These are phyloP conservation scores for Inga laurina DNA, from an alignment of 306 rosid species.

Conservation along the genomic window DNA sequence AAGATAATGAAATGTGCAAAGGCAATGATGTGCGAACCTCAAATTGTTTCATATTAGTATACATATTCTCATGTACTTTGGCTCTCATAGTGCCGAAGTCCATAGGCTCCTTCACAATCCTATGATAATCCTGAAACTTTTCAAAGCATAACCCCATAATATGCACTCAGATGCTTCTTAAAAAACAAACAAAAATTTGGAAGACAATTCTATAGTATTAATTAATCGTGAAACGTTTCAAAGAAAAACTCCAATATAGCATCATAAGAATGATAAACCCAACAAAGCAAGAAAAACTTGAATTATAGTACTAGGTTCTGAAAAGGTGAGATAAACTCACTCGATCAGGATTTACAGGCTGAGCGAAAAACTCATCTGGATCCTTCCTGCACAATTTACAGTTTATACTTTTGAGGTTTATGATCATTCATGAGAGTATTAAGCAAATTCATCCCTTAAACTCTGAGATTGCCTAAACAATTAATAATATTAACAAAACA, in stretches of 20 bases:
- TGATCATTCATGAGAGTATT: neutral
- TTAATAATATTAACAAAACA: neutral
- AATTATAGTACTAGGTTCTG: neutral
- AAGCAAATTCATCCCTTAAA: neutral
- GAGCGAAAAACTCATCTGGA: neutral
- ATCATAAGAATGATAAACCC: neutral
- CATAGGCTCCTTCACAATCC: conserved; percentile 25
- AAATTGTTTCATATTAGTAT: conserved; percentile 1
- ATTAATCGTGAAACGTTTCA: neutral
- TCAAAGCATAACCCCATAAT: neutral
- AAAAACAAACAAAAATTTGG: neutral
- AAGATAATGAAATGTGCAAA: neutral
- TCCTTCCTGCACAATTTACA: conserved; percentile 3
- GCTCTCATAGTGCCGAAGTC: conserved; percentile 28
- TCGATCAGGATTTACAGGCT: conserved; percentile 3
- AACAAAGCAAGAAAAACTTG: neutral
- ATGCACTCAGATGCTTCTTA: neutral
- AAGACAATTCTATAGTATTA: neutral
- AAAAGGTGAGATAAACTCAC: neutral
- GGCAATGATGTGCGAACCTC: conserved; percentile 18
- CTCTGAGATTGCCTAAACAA: neutral
- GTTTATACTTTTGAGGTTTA: neutral
- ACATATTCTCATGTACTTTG: conserved; percentile 17
- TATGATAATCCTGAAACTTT: neutral
- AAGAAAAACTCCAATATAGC: neutral